Evolutionary conservation across 305 asterid species (phyloP).

Genomic region (Solanum aculeatissimum): DNA sequence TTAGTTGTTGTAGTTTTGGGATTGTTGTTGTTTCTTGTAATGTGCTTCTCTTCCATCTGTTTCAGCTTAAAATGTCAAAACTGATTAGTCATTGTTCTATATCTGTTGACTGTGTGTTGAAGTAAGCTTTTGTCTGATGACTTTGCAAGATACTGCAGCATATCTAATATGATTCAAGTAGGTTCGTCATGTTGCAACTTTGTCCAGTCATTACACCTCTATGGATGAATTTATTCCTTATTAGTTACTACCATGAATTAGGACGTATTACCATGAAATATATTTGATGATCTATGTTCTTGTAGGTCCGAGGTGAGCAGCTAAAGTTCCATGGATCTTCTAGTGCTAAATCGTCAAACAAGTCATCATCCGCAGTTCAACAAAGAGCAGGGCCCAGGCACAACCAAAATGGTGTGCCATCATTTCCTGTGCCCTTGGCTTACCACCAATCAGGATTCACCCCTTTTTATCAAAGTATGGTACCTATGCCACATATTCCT

Average conservation of each 20-base stretch:
- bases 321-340: constrained; percentile 52
- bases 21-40: background rate
- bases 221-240: background rate
- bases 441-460: constrained; percentile 32
- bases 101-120: background rate
- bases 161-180: background rate
- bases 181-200: background rate
- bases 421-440: constrained; percentile 39
- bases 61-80: background rate
- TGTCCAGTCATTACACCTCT: background rate
- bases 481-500: constrained; percentile 36
- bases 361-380: constrained; percentile 34
- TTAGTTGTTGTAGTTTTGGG: background rate
- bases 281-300: background rate
- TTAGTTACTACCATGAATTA: background rate
- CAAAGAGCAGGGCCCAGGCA: constrained; percentile 51
- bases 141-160: background rate
- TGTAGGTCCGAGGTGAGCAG: constrained; percentile 49
- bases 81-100: background rate
- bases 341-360: constrained; percentile 38
- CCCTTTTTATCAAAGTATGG: constrained; percentile 46
- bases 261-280: background rate
- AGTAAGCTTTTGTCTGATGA: background rate
- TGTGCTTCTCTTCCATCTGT: background rate
- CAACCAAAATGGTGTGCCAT: constrained; percentile 41